Evolutionary conservation across 768 basidiomycete genomes (phyloP).

Genomic region (Lentinula detonsa): DNA sequence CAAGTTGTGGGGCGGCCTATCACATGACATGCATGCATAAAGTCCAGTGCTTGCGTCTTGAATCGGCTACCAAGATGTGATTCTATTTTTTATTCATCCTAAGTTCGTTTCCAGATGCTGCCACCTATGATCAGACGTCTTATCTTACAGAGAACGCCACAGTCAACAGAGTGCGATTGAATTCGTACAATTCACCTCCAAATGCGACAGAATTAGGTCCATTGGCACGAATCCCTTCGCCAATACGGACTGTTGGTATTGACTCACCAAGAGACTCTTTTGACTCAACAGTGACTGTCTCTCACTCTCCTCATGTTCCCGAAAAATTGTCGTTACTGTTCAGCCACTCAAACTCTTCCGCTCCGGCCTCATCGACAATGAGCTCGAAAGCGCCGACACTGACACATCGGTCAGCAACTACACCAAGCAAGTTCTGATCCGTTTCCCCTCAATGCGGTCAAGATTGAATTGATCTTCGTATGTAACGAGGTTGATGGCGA

Average conservation of each 20-base stretch:
- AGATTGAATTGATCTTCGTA: conserved; percentile 98
- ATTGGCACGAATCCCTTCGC: conserved; percentile 70
- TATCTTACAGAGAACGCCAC: conserved; percentile 43
- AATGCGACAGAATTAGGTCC: conserved; percentile 60
- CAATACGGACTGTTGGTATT: conserved; percentile 18
- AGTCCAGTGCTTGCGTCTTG: no score
- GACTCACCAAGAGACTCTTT: conserved; percentile 35
- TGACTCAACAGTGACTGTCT: conserved; percentile 27
- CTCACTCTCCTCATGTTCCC: conserved; percentile 30
- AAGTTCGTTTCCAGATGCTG: conserved; percentile 43
- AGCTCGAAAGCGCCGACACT: conserved; percentile 37
- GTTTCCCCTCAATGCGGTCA: conserved; percentile 74
- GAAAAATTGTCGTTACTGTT: conserved; percentile 55
- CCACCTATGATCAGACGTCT: conserved; percentile 57
- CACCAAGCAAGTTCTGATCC: conserved; percentile 57
- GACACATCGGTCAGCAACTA: conserved; percentile 69
- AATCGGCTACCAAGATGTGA: no score
- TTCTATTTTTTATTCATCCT: not conserved
- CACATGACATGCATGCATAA: no score
- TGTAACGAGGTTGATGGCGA: conserved; percentile 97
- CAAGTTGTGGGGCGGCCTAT: no score
- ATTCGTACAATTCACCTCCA: conserved; percentile 68
- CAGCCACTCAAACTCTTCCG: conserved; percentile 87
- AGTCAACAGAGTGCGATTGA: conserved; percentile 62
- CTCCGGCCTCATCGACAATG: conserved; percentile 72